Conservation (phyloP, 805 yeast species). For the Tanozyma kutaoensis region DNA sequence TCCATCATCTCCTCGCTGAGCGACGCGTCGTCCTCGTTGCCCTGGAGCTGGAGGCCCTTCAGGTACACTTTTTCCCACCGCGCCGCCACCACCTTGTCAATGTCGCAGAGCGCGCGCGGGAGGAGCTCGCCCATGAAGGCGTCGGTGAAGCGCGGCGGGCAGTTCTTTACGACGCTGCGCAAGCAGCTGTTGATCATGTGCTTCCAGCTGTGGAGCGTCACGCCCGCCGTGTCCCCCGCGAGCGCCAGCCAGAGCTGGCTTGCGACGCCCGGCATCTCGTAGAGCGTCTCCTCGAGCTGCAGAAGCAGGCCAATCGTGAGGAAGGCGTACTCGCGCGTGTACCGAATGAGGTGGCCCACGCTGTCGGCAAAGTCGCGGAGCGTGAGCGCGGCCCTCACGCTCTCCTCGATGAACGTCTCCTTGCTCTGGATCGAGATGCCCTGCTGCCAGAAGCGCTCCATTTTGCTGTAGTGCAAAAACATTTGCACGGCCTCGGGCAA, state of each 20-base stretch:
- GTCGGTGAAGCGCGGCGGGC: conserved; percentile 61
- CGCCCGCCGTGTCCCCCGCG: conserved; percentile 74
- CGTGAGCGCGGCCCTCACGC: conserved; percentile 86
- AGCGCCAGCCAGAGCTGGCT: conserved; percentile 69
- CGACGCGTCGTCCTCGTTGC: conserved; percentile 62
- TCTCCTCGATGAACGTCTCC: conserved; percentile 90
- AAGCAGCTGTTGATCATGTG: conserved; percentile 88
- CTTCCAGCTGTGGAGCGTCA: conserved; percentile 92
- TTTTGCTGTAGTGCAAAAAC: conserved; percentile 79
- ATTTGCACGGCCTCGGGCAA: conserved; percentile 84
- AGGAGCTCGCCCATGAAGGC: conserved; percentile 65
- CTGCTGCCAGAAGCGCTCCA: conserved; percentile 97
- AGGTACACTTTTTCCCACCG: conserved; percentile 63
- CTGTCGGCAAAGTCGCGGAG: conserved; percentile 95
- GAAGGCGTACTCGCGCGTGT: conserved; percentile 92
- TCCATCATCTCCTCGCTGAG: conserved; percentile 97
- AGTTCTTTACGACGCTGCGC: conserved; percentile 74
- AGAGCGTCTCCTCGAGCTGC: conserved; percentile 79
- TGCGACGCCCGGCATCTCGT: conserved; percentile 76
- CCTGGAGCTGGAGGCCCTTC: conserved; percentile 43
- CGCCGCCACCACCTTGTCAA: conserved; percentile 60
- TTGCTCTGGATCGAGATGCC: conserved; percentile 91
- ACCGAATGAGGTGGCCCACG: conserved; percentile 89
- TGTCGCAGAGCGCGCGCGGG: conserved; percentile 59
- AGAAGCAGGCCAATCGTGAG: conserved; percentile 82